Conservation (phyloP, 2,329 filamentous ascomycete genomes). For the Macrophomina tecta region DNA sequence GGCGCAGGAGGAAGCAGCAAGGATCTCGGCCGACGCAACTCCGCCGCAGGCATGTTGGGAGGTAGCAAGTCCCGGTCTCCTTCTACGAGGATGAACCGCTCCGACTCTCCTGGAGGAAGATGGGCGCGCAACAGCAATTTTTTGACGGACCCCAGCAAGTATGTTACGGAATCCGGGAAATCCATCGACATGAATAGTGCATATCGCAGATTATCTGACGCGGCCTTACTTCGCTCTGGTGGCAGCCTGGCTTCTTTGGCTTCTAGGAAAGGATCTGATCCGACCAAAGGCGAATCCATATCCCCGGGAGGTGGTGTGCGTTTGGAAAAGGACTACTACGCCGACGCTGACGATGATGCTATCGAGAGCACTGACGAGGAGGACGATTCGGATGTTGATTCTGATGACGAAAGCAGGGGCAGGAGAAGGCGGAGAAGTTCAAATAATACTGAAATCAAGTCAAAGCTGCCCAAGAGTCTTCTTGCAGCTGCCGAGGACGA, state of each 20-base stretch:
- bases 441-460: slow-evolving; percentile 42
- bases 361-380: slow-evolving; percentile 73
- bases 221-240: slow-evolving; percentile 68
- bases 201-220: slow-evolving; percentile 74
- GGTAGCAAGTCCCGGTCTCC: slow-evolving; percentile 49
- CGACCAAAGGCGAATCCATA: slow-evolving; percentile 46
- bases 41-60: slow-evolving; percentile 38
- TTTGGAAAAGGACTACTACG: slow-evolving; percentile 70
- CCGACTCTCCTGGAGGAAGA: slow-evolving; percentile 46
- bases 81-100: slow-evolving; percentile 38
- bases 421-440: slow-evolving; percentile 43
- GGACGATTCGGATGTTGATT: slow-evolving; percentile 63
- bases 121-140: slow-evolving; percentile 56
- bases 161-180: slow-evolving; percentile 66
- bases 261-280: slow-evolving; percentile 57
- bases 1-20: slow-evolving; percentile 29
- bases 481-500: slow-evolving; percentile 80
- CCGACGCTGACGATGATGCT: slow-evolving; percentile 69
- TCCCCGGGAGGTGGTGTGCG: slow-evolving; percentile 60
- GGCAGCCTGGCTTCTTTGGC: slow-evolving; percentile 68
- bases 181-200: slow-evolving; percentile 71
- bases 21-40: slow-evolving; percentile 20
- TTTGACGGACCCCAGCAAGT: slow-evolving; percentile 47
- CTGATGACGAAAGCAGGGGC: slow-evolving; percentile 55
- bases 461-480: slow-evolving; percentile 62